Conservation (phyloP, 1,139 yeast genomes). For the Suhomyces kunorum region DNA sequence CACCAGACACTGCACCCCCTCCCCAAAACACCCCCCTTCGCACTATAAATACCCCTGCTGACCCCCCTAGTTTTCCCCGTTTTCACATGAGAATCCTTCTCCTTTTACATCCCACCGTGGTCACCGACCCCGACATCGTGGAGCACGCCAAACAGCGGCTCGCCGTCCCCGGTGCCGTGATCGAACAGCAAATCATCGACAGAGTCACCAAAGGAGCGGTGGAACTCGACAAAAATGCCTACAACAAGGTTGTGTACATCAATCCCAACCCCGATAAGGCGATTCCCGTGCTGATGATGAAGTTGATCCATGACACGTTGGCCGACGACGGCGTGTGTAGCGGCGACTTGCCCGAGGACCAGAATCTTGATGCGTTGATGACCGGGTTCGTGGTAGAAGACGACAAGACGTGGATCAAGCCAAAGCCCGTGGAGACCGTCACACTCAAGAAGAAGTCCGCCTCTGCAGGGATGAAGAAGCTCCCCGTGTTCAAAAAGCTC, state of each 20-base stretch:
- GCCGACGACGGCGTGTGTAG: constrained; percentile 48
- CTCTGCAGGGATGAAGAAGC: constrained; percentile 14
- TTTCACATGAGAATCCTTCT: constrained; percentile 40
- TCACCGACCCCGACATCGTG: constrained; percentile 56
- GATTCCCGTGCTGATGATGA: constrained; percentile 48
- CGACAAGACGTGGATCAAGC: constrained; percentile 45
- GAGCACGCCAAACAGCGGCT: constrained; percentile 38
- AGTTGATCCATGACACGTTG: constrained; percentile 42
- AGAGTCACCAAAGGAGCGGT: constrained; percentile 62
- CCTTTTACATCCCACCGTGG: constrained; percentile 72
- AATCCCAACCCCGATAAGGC: constrained; percentile 55
- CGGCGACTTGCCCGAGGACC: constrained; percentile 56
- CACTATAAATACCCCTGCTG: neutral
- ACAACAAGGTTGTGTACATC: constrained; percentile 53
- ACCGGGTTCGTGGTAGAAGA: constrained; percentile 58
- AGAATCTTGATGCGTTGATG: constrained; percentile 59
- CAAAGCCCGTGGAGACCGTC: constrained; percentile 34
- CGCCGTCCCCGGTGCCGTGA: constrained; percentile 20
- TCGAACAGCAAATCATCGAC: constrained; percentile 69
- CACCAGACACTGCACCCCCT: no score
- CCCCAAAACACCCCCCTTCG: neutral
- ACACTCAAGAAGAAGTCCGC: constrained; percentile 29
- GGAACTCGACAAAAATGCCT: constrained; percentile 44
- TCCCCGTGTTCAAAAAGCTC: constrained; percentile 18
- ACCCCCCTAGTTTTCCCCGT: no score